Conservation (phyloP, 768 basidiomycete genomes). For the Lepiota brunneoincarnata region DNA sequence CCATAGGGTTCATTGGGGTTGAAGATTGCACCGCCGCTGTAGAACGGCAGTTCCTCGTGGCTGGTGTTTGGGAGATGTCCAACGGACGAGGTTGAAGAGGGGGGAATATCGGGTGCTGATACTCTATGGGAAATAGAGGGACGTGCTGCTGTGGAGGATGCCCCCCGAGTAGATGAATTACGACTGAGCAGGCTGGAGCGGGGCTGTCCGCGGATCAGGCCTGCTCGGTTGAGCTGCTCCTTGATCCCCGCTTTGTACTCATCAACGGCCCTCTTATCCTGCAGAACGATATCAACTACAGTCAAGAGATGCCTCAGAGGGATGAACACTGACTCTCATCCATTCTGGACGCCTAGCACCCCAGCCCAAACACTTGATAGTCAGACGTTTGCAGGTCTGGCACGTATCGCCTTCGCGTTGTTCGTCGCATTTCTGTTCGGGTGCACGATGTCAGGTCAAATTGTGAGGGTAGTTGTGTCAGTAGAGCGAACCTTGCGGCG, state of each 20-base stretch:
- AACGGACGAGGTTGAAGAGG: slow-evolving; percentile 16
- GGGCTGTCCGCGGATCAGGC: slow-evolving; percentile 81
- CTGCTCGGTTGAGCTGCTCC: slow-evolving; percentile 71
- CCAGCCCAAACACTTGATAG: slow-evolving; percentile 84
- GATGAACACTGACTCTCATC: slow-evolving; percentile 61
- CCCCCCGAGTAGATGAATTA: slow-evolving; percentile 34
- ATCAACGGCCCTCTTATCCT: slow-evolving; percentile 84
- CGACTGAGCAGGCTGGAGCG: slow-evolving; percentile 41
- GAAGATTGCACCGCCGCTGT: slow-evolving; percentile 21
- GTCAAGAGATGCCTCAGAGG: slow-evolving; percentile 3
- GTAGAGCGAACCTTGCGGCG: slow-evolving; percentile 65
- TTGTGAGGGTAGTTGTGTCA: slow-evolving; percentile 14
- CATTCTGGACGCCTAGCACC: slow-evolving; percentile 83
- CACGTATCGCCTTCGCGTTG: slow-evolving; percentile 79
- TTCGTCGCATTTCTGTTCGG: slow-evolving; percentile 81
- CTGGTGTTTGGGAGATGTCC: slow-evolving; percentile 12
- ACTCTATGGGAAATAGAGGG: slow-evolving; percentile 19
- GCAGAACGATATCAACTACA: slow-evolving; percentile 13
- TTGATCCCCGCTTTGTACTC: slow-evolving; percentile 84
- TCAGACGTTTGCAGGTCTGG: slow-evolving; percentile 75
- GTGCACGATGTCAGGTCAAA: slow-evolving; percentile 7
- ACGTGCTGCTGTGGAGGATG: slow-evolving; percentile 23
- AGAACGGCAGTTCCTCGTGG: slow-evolving; percentile 22
- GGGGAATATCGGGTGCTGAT: slow-evolving; percentile 21
- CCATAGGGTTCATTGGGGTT: slow-evolving; percentile 28